phyloP scores from a whole-genome alignment of 2,329 filamentous ascomycete species.

The Exophiala aquamarina region DNA sequence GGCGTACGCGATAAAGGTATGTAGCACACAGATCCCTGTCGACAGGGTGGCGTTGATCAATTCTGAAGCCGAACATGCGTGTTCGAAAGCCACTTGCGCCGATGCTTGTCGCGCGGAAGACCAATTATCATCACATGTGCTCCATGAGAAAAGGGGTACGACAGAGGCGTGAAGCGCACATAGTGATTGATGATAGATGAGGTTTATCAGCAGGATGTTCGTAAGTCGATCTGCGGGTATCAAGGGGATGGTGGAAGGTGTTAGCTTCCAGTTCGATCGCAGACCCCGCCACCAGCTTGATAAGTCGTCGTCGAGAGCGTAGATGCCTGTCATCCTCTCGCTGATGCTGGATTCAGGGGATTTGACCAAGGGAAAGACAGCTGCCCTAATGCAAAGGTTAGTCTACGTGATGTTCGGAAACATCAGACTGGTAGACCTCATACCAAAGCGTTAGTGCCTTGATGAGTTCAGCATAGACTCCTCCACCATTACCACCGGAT shows the following conservation, averaged over 20 bases:
- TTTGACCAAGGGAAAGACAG: constrained; percentile 3
- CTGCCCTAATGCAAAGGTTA: not conserved
- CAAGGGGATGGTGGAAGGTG: not conserved
- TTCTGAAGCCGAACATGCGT: constrained; percentile 9
- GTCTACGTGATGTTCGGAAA: not conserved
- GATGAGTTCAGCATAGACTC: constrained; percentile 8
- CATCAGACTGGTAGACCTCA: not conserved
- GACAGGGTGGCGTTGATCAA: constrained; percentile 3
- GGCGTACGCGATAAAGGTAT: constrained; percentile 10
- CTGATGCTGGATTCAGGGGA: constrained; percentile 1
- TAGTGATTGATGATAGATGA: constrained; percentile 11
- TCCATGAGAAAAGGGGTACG: constrained; percentile 16
- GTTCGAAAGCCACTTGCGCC: constrained; percentile 13
- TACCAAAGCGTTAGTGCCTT: constrained; percentile 13
- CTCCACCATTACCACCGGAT: not conserved
- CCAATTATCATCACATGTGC: constrained; percentile 5
- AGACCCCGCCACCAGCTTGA: constrained; percentile 6
- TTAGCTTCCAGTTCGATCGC: constrained; percentile 3
- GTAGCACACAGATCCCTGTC: not conserved
- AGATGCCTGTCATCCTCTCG: constrained; percentile 3
- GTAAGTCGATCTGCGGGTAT: constrained; percentile 2
- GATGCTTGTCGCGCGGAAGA: constrained; percentile 6
- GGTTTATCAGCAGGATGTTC: constrained; percentile 6
- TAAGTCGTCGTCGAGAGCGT: constrained; percentile 6
- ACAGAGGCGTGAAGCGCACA: constrained; percentile 14